Evolutionary conservation across 352 stramenopile genomes (phyloP), one percentile per base, ranked within the genome.

Genomic region (Nothophytophthora sp.): DNA sequence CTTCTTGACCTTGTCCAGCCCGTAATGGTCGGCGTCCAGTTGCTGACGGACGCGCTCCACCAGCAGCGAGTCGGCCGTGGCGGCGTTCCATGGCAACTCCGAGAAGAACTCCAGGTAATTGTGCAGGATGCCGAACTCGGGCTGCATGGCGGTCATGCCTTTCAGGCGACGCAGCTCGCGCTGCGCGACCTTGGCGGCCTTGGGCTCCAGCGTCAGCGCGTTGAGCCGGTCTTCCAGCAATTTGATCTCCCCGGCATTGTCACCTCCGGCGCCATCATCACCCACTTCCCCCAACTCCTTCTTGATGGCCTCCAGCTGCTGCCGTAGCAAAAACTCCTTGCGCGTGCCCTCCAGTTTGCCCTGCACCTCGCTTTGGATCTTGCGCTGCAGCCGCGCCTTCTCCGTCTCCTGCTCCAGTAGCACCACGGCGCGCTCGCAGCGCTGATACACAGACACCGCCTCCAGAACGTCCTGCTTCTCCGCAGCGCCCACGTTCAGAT

Each of bases 261-360:
- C 52, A 5, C 51, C 55, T 22, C 73, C 74, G 16, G 43, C 47
- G 1, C 56, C 63, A 10, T 86, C 73, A 9, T 86, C 73, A 2
- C 66, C 59, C 1, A 47, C 60, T 30, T 86, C 70, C 1, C 97
- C 97, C 0, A 99, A 76, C 64, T 99, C 95, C 40, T 99, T 99
- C 74, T 99, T 99, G 63, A 99, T 99, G 1, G 83, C 96, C 65
- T 99, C 99, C 4, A 99, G 76, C 66, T 99, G 97, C 69, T 99
- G 96, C n/a, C 80, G 93, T 2, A 99, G 67, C 38, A 99, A 88
- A 52, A 99, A 99, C 40, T 98, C 76, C 42, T 86, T 86, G 0
- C 79, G 64, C 6, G 76, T 81, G 1, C 73, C 79, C 39, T 90
- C 77, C 27, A 90, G 53, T 30, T 90, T 88, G 53, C 82, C 72